Base-by-base conservation (phyloP, 106 monocot species). In the Vanilla planifolia region DNA sequence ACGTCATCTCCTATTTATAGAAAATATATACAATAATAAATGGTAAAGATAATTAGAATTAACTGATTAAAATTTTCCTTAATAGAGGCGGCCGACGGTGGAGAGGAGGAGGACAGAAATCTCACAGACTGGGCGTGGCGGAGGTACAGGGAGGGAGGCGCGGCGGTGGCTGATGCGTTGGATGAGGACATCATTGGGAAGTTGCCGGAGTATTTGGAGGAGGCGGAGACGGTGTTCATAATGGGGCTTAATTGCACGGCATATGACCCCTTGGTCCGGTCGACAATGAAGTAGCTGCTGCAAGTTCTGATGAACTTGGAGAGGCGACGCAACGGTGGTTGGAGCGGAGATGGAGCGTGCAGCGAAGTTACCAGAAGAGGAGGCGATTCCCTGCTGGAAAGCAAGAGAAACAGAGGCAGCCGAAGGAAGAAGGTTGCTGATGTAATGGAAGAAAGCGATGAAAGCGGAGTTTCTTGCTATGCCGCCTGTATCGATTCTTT, bases 221-320 rank as follows among this genome's bases (percentile, higher is more conserved):
- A 83, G 57, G 75, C 89, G 11, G 72, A 39, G 25, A 25, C 51
- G 21, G 76, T 94, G 17, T 42, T 85, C 36, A 70, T 21, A 46
- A 21, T 94, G 6, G 89, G 82, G 0, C n/a, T 89, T 25, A 25
- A 71, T 0, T 89, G 93, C 77, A 85, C 85, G 0, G 61, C 61
- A 0, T 47, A 17, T 13, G 15, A 52, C 42, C 82, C 93, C 4
- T 65, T 64, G 0, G 20, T 20, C 21, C 55, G 89, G 47, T 89
- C 93, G 3, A 47, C 71, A 1, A 89, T 89, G 85, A 85, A 79
- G 64, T 82, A 85, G 0, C 85, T 85, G 50, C 6, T 75, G 44
- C 77, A 79, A 51, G 27, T 71, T 3, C 43, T 95, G 43, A 68
- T 78, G 25, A 46, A 60, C 26, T 75, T 65, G 36, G 65, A 43